These are phyloP conservation scores for Asterophora lycoperdoides DNA, from an alignment of 768 basidiomycete genomes.

Conservation along the genomic window DNA sequence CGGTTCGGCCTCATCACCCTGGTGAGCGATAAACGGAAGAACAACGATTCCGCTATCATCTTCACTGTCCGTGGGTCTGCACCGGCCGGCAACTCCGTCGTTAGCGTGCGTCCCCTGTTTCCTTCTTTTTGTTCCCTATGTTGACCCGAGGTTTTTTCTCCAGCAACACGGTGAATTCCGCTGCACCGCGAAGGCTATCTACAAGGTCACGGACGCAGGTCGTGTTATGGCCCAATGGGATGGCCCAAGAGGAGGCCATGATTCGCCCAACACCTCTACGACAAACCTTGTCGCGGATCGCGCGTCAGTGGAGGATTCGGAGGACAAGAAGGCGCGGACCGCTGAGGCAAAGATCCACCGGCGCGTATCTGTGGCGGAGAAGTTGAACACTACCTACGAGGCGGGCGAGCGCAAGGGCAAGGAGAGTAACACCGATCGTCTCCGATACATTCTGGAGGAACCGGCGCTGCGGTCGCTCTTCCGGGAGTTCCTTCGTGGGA, in stretches of 20 bases:
- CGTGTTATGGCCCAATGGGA: constrained; percentile 86
- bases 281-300: constrained; percentile 58
- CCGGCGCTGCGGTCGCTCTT: constrained; percentile 85
- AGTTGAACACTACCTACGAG: constrained; percentile 53
- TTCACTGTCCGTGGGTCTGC: constrained; percentile 85
- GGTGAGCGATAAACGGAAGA: constrained; percentile 88
- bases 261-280: constrained; percentile 65
- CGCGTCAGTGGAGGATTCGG: constrained; percentile 53
- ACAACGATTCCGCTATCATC: constrained; percentile 88
- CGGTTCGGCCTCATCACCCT: constrained; percentile 87
- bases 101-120: constrained; percentile 49
- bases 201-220: constrained; percentile 92
- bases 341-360: constrained; percentile 67
- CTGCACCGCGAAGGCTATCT: constrained; percentile 92
- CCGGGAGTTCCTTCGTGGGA: constrained; percentile 88
- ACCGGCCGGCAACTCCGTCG: constrained; percentile 68
- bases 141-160: constrained; percentile 14
- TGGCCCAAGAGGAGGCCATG: constrained; percentile 34
- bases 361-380: constrained; percentile 75
- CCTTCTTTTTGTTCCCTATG: constrained; percentile 7
- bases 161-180: constrained; percentile 96
- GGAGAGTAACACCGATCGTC: constrained; percentile 89
- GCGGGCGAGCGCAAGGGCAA: constrained; percentile 57
- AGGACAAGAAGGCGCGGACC: constrained; percentile 30
- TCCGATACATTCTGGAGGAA: constrained; percentile 90